A percentile compares a stretch with the other conserved stretches of the same genome.
These are phyloP conservation scores for Leishmania major DNA, from an alignment of 208 protist genomes.

Conservation along the genomic window DNA sequence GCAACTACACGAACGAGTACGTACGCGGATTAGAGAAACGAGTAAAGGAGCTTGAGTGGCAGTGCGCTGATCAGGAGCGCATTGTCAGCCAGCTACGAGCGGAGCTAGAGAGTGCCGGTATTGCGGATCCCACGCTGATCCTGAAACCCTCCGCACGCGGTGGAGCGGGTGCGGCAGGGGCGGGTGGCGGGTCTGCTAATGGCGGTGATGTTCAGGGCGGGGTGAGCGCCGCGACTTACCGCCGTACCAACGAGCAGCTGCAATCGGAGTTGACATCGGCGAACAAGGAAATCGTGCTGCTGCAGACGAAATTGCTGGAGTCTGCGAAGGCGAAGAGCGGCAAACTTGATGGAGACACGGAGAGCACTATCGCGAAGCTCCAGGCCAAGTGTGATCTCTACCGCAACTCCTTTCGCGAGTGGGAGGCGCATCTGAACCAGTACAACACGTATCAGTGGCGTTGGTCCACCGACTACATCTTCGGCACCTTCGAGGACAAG, in stretches of 20 bases:
- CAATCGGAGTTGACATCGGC: conserved; percentile 22
- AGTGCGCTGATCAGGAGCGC: conserved; percentile 57
- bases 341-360: background rate
- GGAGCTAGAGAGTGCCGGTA: conserved; percentile 45
- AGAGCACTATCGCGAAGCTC: conserved; percentile 8
- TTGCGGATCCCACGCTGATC: conserved; percentile 39
- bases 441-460: conserved; percentile 23
- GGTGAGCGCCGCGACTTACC: conserved; percentile 16
- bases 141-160: conserved; percentile 2
- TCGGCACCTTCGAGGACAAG: conserved; percentile 36
- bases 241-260: conserved; percentile 26
- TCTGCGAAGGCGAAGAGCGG: conserved; percentile 9
- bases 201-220: background rate
- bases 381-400: conserved; percentile 3
- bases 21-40: conserved; percentile 52
- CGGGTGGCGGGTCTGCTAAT: too few relatives aligned
- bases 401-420: conserved; percentile 12
- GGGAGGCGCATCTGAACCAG: conserved; percentile 18
- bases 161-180: background rate
- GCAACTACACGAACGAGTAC: conserved; percentile 73
- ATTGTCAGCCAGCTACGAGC: conserved; percentile 53
- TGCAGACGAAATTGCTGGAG: conserved; percentile 31
- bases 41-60: conserved; percentile 54
- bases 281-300: conserved; percentile 24
- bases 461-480: conserved; percentile 29